These are phyloP conservation scores for Hypomyces rosellus DNA, from an alignment of 2,329 filamentous ascomycete genomes.

Conservation along the genomic window DNA sequence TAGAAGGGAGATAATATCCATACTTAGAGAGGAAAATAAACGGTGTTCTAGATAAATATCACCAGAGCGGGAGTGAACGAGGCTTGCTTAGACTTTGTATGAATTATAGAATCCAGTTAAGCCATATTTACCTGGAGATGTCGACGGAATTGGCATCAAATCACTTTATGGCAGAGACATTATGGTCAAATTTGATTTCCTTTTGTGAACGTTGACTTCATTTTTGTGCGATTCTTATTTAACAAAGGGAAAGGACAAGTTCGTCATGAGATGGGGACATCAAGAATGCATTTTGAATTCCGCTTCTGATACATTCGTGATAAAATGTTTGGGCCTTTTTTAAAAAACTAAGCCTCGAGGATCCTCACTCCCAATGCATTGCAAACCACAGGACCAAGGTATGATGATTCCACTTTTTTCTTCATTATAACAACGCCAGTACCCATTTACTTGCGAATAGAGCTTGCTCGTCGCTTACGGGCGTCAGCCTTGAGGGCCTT, in stretches of 20 bases:
- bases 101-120: too few species aligned
- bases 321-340: conserved; percentile 15
- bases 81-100: too few species aligned
- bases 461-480: conserved; percentile 95
- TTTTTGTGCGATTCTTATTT: too few species aligned
- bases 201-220: too few species aligned
- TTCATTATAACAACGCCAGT: conserved; percentile 27
- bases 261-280: conserved; percentile 3
- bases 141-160: neutral
- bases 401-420: conserved; percentile 24
- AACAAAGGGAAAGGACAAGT: too few species aligned
- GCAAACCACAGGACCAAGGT: conserved; percentile 34
- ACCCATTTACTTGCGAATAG: conserved; percentile 73
- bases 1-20: conserved; percentile 5
- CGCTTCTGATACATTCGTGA: conserved; percentile 34
- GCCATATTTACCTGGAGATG: neutral
- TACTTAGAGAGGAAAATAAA: conserved; percentile 10
- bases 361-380: conserved; percentile 36
- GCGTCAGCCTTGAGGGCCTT: conserved; percentile 89
- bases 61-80: too few species aligned
- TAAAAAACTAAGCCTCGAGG: conserved; percentile 24
- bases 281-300: conserved; percentile 27
- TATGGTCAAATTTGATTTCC: too few species aligned
- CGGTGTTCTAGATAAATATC: neutral
- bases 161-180: neutral